A percentile compares a stretch with the other conserved stretches of the same genome.
phyloP scores from a whole-genome alignment of 306 rosid genomes.

The Astragalus glycyphyllos region DNA sequence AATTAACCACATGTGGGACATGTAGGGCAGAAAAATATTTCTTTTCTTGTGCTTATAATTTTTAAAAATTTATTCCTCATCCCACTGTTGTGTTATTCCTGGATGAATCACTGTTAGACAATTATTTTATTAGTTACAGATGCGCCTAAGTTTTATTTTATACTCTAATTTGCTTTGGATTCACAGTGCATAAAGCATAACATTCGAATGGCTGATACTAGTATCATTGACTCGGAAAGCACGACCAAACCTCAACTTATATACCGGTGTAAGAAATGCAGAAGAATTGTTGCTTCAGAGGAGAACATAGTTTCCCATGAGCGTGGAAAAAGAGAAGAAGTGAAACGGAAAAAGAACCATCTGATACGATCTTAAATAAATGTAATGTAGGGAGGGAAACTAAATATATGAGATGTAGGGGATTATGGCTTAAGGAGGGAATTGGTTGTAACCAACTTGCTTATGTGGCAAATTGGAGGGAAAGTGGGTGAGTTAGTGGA shows the following conservation, averaged over 20 bases:
- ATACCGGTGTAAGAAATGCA: conserved; percentile 83
- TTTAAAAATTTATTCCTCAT: no score
- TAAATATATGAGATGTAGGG: no score
- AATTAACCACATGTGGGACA: no score
- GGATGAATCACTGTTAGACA: neutral
- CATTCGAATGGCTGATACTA: conserved; percentile 53
- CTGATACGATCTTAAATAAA: no score
- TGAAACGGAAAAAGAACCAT: conserved; percentile 44
- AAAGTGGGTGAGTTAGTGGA: no score
- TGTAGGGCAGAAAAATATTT: no score
- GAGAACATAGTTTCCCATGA: conserved; percentile 70
- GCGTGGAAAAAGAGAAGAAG: conserved; percentile 68
- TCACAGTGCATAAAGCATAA: conserved; percentile 34
- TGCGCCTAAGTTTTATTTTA: neutral
- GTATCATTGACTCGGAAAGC: conserved; percentile 50
- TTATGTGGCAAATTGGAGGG: no score
- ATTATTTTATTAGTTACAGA: neutral
- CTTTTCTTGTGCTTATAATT: no score
- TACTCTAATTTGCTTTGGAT: conserved; percentile 17
- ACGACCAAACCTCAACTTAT: conserved; percentile 50
- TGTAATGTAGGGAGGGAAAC: no score
- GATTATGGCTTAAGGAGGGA: no score
- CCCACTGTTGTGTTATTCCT: neutral
- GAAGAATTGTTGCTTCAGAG: conserved; percentile 76
- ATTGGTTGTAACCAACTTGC: no score